Evolutionary conservation across 2,329 filamentous ascomycete genomes (phyloP), one percentile per base, ranked within the genome.

Genomic region (Calonectria pseudoturangicola): DNA sequence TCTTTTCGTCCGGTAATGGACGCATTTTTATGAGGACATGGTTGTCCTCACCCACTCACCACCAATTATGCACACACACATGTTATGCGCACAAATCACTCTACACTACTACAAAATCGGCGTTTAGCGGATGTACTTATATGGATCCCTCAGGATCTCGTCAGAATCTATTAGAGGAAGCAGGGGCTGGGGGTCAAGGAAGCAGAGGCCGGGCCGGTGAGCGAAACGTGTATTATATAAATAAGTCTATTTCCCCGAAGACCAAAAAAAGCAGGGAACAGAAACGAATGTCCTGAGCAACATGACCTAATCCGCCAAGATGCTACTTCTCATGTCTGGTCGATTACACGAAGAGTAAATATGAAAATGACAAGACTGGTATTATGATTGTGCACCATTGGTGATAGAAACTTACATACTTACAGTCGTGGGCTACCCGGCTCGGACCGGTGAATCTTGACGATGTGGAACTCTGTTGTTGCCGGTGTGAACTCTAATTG

Each of bases 81-180:
- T 68, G 54, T 41, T 41, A 60, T n/a, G 33, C 70, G 74, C 71
- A 63, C 65, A 79, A 39, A 71, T 68, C 72, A 79, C 74, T 72
- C 74, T 74, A 75, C 73, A 60, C 74, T 73, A 75, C 69, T 69
- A 79, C 73, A 72, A 76, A 67, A 77, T 71, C 75, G 79, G 79
- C 79, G 79, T 80, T 80, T 70, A 80, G 79, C 76, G 77, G 79
- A 72, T 80, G 79, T 80, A 80, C 70, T 79, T 79, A 71, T 80
- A 80, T 73, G 73, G 70, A 73, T 75, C 77, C 69, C 39, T 39
- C 33, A 67, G 67, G 68, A 74, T 75, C 72, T 68, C 73, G 65
- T 67, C 69, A 73, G 48, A 64, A 70, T 73, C 76, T 68, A 60
- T 41, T 70, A 63, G 69, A 50, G 64, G 60, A 70, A 51, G 15